Base-by-base conservation (phyloP, 352 stramenopile genomes). In the Pythium pyrilobum region DNA sequence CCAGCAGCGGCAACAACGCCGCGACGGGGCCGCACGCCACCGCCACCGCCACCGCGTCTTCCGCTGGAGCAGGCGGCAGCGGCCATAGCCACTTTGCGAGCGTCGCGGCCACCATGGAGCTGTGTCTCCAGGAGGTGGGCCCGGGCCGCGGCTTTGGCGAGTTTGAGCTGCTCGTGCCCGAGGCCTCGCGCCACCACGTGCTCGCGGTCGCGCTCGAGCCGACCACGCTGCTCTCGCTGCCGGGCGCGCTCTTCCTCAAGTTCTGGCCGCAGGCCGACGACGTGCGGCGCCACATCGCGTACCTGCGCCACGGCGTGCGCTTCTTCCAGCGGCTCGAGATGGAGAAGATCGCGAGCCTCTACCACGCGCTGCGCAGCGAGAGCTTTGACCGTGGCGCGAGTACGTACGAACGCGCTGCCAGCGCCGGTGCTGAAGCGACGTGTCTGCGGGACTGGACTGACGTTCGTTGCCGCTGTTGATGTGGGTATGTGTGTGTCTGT, bases 281-380 rank as follows among this genome's bases (percentile, higher is more conserved):
- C 24, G 68, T 78, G 52, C 56, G 59, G 46, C 60, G 40, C 15
- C 65, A 71, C 44, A 79, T 85, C 29, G 62, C 70, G 24, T 88
- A 85, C 54, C 24, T 88, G 27, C 72, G 69, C 0, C 11, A 66
- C 45, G 27, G 32, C 11, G 47, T 45, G 21, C 58, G 51, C 5
- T 81, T 67, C 37, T 83, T 88, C 44, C 41, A 43, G 12, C 64
- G 59, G 5, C 59, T 88, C 27, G 68, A 81, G 24, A 33, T 82
- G 18, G 77, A 88, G n/a, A 63, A 70, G 10, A 69, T 85, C 21
- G 66, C 74, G n/a, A 77, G 72, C 7, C 25, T 88, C 24, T 85
- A 85, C 55, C 64, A 83, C 34, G 71, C 64, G 20, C 62, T 88
- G 21, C 62, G 62, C 18, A 77, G 81, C 40, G 51, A 75, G 45